phyloP scores from a whole-genome alignment of 257 asterid genomes.

The Capsicum baccatum region DNA sequence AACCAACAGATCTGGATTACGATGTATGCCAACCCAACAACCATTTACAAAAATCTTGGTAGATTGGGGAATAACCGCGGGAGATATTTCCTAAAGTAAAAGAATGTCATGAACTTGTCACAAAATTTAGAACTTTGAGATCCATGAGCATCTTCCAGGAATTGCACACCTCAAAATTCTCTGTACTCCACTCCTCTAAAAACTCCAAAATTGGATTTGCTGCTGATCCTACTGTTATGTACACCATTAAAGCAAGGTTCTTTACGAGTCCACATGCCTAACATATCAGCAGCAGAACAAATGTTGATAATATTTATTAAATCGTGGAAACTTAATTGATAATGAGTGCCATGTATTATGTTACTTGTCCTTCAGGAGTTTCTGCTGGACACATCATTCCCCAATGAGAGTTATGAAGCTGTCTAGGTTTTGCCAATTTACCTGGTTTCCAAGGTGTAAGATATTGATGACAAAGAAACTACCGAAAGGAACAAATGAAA shows the following conservation, averaged over 20 bases:
- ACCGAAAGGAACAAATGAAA: background rate
- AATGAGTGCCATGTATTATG: background rate
- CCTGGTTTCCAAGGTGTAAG: slow-evolving; percentile 50
- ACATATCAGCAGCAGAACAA: slow-evolving; percentile 31
- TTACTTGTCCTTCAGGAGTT: slow-evolving; percentile 98
- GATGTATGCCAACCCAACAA: slow-evolving; percentile 97
- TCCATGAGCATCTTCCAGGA: slow-evolving; percentile 23
- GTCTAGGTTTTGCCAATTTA: slow-evolving; percentile 98
- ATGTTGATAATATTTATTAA: background rate
- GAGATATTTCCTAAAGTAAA: slow-evolving; percentile 83
- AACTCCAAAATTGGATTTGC: slow-evolving; percentile 96
- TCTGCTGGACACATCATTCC: slow-evolving; percentile 99
- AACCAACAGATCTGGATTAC: slow-evolving; percentile 97
- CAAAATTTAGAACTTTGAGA: background rate
- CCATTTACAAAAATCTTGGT: slow-evolving; percentile 98
- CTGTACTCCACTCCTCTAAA: slow-evolving; percentile 98
- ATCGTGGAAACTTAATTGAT: background rate
- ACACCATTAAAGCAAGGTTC: slow-evolving; percentile 97
- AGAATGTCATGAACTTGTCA: slow-evolving; percentile 24
- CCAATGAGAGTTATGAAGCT: slow-evolving; percentile 98
- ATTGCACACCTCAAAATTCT: slow-evolving; percentile 83
- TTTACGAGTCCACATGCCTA: slow-evolving; percentile 98
- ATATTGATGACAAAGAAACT: background rate
- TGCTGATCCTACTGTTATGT: slow-evolving; percentile 98
- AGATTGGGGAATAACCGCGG: slow-evolving; percentile 92